Percentiles rank a stretch among this genome's conserved stretches.
phyloP scores from a whole-genome alignment of 352 stramenopile genomes.

The Phytophthora pistaciae region DNA sequence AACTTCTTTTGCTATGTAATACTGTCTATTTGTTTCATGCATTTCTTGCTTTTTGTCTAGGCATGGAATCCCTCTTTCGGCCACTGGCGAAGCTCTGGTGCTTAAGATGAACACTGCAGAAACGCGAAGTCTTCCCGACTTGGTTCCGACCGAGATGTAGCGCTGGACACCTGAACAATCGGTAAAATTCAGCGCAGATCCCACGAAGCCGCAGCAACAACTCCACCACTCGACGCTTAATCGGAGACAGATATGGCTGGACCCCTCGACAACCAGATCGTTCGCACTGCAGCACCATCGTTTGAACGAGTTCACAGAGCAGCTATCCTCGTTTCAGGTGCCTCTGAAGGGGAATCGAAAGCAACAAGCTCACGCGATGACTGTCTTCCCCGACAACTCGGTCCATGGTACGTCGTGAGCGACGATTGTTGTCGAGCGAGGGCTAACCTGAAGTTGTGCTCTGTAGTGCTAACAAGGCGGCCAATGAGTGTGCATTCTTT shows the following conservation, averaged over 20 bases:
- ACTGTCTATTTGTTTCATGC: conserved; percentile 9
- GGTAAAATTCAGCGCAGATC: conserved; percentile 6
- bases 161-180: conserved; percentile 23
- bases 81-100: conserved; percentile 37
- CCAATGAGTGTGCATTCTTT: conserved; percentile 75
- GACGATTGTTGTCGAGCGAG: neutral
- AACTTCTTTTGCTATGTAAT: conserved; percentile 13
- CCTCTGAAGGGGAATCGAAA: conserved; percentile 65
- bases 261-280: conserved; percentile 64
- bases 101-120: conserved; percentile 58
- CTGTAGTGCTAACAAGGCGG: conserved; percentile 53
- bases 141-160: conserved; percentile 48
- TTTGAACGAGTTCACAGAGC: conserved; percentile 64
- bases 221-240: conserved; percentile 47
- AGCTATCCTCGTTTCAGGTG: conserved; percentile 73
- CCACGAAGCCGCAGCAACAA: conserved; percentile 13
- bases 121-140: conserved; percentile 43
- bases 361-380: conserved; percentile 63
- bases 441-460: neutral
- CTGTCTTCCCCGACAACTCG: conserved; percentile 65
- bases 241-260: conserved; percentile 66
- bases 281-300: conserved; percentile 69
- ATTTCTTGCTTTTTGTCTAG: conserved; percentile 31
- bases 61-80: conserved; percentile 68
- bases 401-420: conserved; percentile 54